phyloP scores from a whole-genome alignment of 2,329 filamentous ascomycete species.

The Colletotrichum kahawae region DNA sequence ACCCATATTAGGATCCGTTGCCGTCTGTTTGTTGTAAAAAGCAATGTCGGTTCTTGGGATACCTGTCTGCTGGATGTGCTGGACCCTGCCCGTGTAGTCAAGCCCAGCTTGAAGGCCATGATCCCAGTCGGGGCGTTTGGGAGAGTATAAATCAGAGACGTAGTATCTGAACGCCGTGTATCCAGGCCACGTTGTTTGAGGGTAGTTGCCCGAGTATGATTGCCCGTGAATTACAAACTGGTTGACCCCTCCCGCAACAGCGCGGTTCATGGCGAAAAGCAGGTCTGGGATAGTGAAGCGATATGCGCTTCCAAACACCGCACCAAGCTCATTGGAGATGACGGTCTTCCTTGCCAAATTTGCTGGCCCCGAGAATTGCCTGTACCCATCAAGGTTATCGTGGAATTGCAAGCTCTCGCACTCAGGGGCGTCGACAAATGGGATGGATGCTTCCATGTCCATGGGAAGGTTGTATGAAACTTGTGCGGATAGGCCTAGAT shows the following conservation, averaged over 20 bases:
- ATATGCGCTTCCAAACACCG: constrained; percentile 13
- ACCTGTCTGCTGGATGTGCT: constrained; percentile 43
- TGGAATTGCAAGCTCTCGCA: constrained; percentile 42
- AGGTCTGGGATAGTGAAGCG: constrained; percentile 28
- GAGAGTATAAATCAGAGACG: constrained; percentile 44
- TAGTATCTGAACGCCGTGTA: constrained; percentile 47
- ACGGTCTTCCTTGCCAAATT: constrained; percentile 40
- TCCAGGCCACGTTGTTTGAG: constrained; percentile 54
- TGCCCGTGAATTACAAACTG: constrained; percentile 48
- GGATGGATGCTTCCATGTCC: constrained; percentile 44
- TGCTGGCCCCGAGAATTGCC: constrained; percentile 43
- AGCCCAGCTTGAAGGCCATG: not conserved
- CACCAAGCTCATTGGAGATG: constrained; percentile 44
- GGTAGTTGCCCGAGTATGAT: constrained; percentile 46
- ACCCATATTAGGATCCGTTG: not conserved
- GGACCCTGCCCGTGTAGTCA: constrained; percentile 39
- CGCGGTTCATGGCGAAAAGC: constrained; percentile 39
- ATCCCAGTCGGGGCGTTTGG: constrained; percentile 45
- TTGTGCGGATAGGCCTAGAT: constrained; percentile 41
- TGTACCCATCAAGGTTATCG: constrained; percentile 42
- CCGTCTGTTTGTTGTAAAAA: not conserved
- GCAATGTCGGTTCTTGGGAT: constrained; percentile 26
- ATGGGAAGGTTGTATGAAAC: constrained; percentile 45
- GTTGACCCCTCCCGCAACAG: constrained; percentile 45
- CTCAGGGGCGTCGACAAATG: constrained; percentile 43